phyloP scores from a whole-genome alignment of 2,329 filamentous ascomycete species.

The Talaromyces sp. region DNA sequence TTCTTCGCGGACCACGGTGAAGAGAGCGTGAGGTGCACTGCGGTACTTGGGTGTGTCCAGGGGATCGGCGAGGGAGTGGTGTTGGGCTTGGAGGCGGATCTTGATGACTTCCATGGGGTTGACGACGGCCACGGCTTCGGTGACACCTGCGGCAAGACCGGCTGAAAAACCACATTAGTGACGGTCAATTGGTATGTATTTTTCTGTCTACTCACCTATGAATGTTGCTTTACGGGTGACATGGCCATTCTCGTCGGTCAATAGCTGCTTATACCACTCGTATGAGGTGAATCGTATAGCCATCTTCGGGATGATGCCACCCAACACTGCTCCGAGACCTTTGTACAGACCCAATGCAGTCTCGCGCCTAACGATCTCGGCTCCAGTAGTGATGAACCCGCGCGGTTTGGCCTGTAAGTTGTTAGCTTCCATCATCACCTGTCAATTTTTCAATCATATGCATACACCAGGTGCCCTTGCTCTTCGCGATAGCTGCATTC shows the following conservation, averaged over 20 bases:
- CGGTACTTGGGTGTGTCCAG: slow-evolving; percentile 96
- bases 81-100: slow-evolving; percentile 95
- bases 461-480: slow-evolving; percentile 71
- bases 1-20: slow-evolving; percentile 89
- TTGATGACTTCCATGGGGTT: slow-evolving; percentile 99
- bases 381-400: slow-evolving; percentile 81
- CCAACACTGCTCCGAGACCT: slow-evolving; percentile 92
- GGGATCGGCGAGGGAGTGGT: slow-evolving; percentile 96
- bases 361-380: slow-evolving; percentile 81
- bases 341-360: slow-evolving; percentile 94
- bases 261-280: slow-evolving; percentile 83
- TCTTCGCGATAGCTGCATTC: slow-evolving; percentile 94
- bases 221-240: slow-evolving; percentile 70
- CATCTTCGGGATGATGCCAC: slow-evolving; percentile 98
- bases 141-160: slow-evolving; percentile 86
- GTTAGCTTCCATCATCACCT: not conserved
- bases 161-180: slow-evolving; percentile 47
- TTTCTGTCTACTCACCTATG: slow-evolving; percentile 47
- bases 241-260: slow-evolving; percentile 64
- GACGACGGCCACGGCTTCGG: slow-evolving; percentile 92
- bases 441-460: slow-evolving; percentile 17
- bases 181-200: not conserved
- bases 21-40: slow-evolving; percentile 76
- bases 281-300: slow-evolving; percentile 98
- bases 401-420: slow-evolving; percentile 59